Conservation (phyloP, 1,284 basidiomycete genomes). For the Cystobasidium slooffiae region DNA sequence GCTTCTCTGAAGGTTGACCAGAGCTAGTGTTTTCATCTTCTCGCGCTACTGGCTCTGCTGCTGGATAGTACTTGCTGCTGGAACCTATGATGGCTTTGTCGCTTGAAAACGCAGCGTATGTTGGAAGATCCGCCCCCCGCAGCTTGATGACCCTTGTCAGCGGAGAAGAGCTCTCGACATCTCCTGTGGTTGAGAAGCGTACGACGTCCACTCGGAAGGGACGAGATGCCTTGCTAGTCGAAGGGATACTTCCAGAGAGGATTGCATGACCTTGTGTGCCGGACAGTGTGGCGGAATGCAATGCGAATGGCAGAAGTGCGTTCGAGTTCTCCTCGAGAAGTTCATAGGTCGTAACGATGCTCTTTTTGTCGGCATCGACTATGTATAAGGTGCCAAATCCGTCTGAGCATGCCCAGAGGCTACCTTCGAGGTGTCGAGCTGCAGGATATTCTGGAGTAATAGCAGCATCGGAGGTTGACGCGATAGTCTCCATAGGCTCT, state of each 20-base stretch:
- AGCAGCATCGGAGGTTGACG: slow-evolving; percentile 63
- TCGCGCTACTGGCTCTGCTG: neutral
- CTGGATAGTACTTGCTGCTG: neutral
- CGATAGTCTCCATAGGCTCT: slow-evolving; percentile 61
- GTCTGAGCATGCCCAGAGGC: slow-evolving; percentile 68
- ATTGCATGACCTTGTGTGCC: slow-evolving; percentile 41
- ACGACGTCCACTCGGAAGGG: slow-evolving; percentile 52
- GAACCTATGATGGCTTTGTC: slow-evolving; percentile 53
- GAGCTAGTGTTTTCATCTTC: neutral
- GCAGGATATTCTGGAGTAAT: slow-evolving; percentile 72
- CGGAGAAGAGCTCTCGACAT: neutral
- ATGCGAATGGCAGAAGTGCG: slow-evolving; percentile 64
- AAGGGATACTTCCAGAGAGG: slow-evolving; percentile 20
- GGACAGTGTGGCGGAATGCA: slow-evolving; percentile 47
- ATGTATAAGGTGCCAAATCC: slow-evolving; percentile 74
- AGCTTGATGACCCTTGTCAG: slow-evolving; percentile 8
- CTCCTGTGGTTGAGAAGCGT: slow-evolving; percentile 19
- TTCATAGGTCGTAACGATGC: slow-evolving; percentile 68
- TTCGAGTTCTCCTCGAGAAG: slow-evolving; percentile 58
- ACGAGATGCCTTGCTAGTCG: neutral
- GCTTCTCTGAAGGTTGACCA: neutral
- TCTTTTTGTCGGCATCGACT: slow-evolving; percentile 57
- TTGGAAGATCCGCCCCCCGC: slow-evolving; percentile 53
- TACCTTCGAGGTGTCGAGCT: slow-evolving; percentile 64
- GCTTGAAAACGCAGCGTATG: slow-evolving; percentile 56